A percentile compares a stretch with the other conserved stretches of the same genome.
These are phyloP conservation scores for Hansenula sp. DNA, from an alignment of 1,139 yeast species.

Conservation along the genomic window DNA sequence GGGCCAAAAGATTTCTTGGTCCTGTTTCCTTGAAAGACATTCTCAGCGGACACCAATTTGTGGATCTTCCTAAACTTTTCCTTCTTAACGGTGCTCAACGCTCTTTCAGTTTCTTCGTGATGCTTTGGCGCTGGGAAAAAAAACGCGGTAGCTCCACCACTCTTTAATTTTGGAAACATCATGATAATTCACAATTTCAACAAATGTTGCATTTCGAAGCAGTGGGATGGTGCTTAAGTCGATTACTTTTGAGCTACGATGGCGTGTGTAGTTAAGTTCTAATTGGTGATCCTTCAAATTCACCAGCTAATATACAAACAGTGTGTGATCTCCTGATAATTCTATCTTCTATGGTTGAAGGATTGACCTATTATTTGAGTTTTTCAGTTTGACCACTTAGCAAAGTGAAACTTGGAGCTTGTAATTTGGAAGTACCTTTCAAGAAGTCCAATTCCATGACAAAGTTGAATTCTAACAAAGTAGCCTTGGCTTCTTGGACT, in stretches of 20 bases:
- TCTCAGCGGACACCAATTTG: no score
- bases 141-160: background rate
- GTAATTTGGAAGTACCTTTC: slow-evolving; percentile 86
- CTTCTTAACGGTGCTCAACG: no score
- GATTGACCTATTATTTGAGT: slow-evolving; percentile 16
- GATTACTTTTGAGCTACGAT: no score
- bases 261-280: no score
- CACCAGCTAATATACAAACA: no score
- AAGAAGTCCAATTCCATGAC: slow-evolving; percentile 93
- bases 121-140: background rate
- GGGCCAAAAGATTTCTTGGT: background rate
- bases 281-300: no score
- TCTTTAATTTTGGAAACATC: background rate
- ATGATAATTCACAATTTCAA: background rate
- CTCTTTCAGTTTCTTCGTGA: no score
- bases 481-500: slow-evolving; percentile 61
- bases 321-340: background rate
- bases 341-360: background rate
- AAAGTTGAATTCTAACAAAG: slow-evolving; percentile 76
- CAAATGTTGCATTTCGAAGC: no score
- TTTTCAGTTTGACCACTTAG: slow-evolving; percentile 75
- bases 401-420: slow-evolving; percentile 82
- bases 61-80: no score
- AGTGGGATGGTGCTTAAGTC: no score
- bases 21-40: background rate